phyloP scores from a whole-genome alignment of 352 stramenopile species.

The Discostella stelligera region DNA sequence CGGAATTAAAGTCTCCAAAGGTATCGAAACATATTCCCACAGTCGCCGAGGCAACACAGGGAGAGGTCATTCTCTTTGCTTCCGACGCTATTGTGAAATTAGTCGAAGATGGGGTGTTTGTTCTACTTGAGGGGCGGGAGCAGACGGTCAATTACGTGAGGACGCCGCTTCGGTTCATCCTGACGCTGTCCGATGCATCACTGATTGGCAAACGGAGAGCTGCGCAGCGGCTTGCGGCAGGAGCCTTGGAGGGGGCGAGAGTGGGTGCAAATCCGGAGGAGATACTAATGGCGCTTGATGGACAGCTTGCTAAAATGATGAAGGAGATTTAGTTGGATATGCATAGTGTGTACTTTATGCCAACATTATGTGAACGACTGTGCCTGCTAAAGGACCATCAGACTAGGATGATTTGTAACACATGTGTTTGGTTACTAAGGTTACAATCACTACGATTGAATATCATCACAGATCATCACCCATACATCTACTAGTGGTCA shows the following conservation, averaged over 20 bases:
- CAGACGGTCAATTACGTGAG: constrained; percentile 81
- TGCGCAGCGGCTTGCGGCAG: constrained; percentile 73
- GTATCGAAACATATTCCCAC: constrained; percentile 82
- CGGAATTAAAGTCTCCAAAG: constrained; percentile 68
- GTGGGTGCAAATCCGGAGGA: constrained; percentile 47
- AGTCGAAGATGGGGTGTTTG: constrained; percentile 67
- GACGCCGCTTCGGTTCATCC: constrained; percentile 70
- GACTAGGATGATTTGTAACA: too few relatives aligned
- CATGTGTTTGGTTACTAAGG: too few relatives aligned
- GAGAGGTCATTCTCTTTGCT: constrained; percentile 79
- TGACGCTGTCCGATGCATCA: constrained; percentile 70
- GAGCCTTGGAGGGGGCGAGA: constrained; percentile 47
- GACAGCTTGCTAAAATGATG: constrained; percentile 49
- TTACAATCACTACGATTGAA: too few relatives aligned
- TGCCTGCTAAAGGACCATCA: too few relatives aligned
- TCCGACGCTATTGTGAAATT: constrained; percentile 66
- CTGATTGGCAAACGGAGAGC: constrained; percentile 80
- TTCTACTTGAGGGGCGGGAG: constrained; percentile 77
- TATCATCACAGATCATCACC: too few relatives aligned
- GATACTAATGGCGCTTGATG: constrained; percentile 45
- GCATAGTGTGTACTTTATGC: not conserved
- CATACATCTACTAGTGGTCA: too few relatives aligned
- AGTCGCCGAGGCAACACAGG: constrained; percentile 69
- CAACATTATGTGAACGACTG: not conserved
- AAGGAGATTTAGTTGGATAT: constrained; percentile 22